Evolutionary conservation across 2,329 filamentous ascomycete genomes (phyloP).

Genomic region (Fusarium cyanostomum): DNA sequence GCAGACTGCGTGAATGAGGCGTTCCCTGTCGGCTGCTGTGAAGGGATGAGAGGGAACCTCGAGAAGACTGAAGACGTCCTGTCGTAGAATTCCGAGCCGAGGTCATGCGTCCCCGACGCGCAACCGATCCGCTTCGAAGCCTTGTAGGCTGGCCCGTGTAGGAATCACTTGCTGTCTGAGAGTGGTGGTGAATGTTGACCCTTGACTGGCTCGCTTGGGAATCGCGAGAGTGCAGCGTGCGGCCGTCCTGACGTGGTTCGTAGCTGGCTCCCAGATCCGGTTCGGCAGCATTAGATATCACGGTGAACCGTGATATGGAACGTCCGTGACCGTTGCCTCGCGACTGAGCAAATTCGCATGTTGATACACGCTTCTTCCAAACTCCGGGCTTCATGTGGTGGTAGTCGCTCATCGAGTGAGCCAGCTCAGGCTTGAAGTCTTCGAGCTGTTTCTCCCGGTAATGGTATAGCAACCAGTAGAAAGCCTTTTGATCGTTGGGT

Average conservation of each 20-base stretch:
- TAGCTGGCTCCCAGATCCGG: conserved; percentile 71
- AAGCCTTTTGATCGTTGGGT: conserved; percentile 89
- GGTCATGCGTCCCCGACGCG: conserved; percentile 44
- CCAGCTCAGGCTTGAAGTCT: conserved; percentile 82
- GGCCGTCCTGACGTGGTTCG: conserved; percentile 82
- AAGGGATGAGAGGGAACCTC: conserved; percentile 61
- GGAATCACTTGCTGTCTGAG: conserved; percentile 42
- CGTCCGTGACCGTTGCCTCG: conserved; percentile 59
- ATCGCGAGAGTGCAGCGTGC: conserved; percentile 52
- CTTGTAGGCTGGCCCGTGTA: conserved; percentile 44
- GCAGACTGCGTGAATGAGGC: conserved; percentile 53
- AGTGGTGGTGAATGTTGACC: conserved; percentile 72
- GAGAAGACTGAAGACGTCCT: conserved; percentile 47
- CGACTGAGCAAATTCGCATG: conserved; percentile 65
- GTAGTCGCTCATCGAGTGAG: conserved; percentile 90
- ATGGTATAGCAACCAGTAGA: conserved; percentile 85
- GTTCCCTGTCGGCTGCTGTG: conserved; percentile 57
- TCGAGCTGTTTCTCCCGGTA: conserved; percentile 88
- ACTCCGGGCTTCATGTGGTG: conserved; percentile 75
- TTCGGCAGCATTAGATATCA: conserved; percentile 70
- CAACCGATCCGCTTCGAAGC: conserved; percentile 49
- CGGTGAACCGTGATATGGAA: conserved; percentile 69
- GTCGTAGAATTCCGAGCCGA: conserved; percentile 44
- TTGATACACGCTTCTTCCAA: conserved; percentile 69
- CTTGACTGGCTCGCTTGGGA: conserved; percentile 69